These are phyloP conservation scores for Coffea eugenioides DNA, from an alignment of 257 asterid genomes.

Conservation along the genomic window DNA sequence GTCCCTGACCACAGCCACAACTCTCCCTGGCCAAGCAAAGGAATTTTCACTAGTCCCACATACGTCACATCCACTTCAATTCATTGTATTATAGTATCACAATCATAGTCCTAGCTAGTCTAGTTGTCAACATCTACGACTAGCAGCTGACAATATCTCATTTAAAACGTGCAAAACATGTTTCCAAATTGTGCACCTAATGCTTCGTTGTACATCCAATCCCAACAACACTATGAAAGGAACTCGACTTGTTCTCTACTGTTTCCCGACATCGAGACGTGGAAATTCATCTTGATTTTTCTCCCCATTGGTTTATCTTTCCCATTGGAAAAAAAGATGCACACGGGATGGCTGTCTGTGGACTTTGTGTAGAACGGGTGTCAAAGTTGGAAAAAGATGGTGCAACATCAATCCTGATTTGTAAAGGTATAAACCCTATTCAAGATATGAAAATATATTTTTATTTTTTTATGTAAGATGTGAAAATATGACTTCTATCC, in stretches of 20 bases:
- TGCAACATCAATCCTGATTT: not conserved
- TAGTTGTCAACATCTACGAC: not conserved
- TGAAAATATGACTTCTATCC: no score
- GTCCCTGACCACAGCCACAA: no score
- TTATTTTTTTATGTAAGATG: no score
- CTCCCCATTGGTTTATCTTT: not conserved
- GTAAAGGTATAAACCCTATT: no score
- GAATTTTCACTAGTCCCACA: not conserved
- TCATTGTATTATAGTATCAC: no score
- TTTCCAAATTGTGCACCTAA: not conserved
- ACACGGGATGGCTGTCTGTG: not conserved
- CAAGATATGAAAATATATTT: no score
- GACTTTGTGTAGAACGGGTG: not conserved
- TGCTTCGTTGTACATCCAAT: not conserved
- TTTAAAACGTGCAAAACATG: constrained; percentile 4
- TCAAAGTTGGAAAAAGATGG: not conserved
- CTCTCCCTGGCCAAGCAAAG: not conserved
- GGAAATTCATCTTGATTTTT: not conserved
- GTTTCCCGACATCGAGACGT: not conserved
- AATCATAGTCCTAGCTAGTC: not conserved
- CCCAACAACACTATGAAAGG: not conserved
- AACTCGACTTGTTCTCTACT: not conserved
- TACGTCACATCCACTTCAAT: not conserved
- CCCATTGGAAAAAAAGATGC: not conserved
- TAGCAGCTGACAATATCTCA: not conserved